Conservation (phyloP, 164 flowering plant species). For the Nelumbo lutea region DNA sequence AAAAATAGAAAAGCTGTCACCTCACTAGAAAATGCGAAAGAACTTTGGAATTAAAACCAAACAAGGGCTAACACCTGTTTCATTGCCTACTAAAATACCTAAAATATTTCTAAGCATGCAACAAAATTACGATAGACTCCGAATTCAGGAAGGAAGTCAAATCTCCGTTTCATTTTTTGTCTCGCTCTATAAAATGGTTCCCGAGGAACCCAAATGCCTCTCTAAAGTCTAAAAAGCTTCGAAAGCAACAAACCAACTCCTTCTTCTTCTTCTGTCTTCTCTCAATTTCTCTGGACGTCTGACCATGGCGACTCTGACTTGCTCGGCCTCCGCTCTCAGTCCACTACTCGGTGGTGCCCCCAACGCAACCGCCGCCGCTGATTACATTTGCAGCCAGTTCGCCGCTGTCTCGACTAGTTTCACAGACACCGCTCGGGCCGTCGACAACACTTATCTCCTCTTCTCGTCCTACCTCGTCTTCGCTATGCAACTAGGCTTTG, state of each 20-base stretch:
- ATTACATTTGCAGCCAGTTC: conserved; percentile 30
- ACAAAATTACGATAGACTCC: no score
- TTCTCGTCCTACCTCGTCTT: conserved; percentile 54
- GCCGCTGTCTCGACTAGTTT: conserved; percentile 9
- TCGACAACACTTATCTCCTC: conserved; percentile 39
- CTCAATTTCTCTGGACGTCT: neutral
- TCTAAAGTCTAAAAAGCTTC: no score
- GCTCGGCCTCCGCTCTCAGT: conserved; percentile 29
- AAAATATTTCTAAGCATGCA: no score
- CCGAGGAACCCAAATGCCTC: no score
- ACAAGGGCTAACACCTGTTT: no score
- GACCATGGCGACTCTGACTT: conserved; percentile 26
- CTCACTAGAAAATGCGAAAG: no score
- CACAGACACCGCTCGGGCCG: conserved; percentile 23
- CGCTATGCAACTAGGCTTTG: conserved; percentile 50
- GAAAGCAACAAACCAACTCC: neutral
- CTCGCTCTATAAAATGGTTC: no score
- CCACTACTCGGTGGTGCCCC: conserved; percentile 21
- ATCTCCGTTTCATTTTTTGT: no score
- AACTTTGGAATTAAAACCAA: no score
- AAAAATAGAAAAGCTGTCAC: no score
- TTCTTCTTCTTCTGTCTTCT: neutral
- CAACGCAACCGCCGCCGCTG: conserved; percentile 27
- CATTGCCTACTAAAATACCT: no score
- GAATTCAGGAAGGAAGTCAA: no score